Conservation (phyloP, 2,329 filamentous ascomycete genomes). For the Colletotrichum viniferum region DNA sequence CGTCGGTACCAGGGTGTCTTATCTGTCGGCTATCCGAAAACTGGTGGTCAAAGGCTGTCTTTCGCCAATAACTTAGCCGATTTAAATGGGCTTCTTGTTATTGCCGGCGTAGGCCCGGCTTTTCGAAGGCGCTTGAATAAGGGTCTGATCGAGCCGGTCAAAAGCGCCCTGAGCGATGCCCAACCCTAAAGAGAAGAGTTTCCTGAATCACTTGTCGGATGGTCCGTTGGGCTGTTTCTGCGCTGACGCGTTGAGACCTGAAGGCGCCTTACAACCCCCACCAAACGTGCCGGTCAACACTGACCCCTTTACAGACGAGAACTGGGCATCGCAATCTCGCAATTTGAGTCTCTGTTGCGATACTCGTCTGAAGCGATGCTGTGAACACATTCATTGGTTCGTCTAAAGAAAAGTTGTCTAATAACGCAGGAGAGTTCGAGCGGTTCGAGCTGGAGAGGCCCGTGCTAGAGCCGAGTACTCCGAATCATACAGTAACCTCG, state of each 20-base stretch:
- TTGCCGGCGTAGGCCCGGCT: background rate
- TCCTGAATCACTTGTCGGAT: too few relatives aligned
- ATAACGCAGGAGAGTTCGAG: background rate
- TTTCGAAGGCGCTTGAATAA: background rate
- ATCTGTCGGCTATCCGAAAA: conserved; percentile 6
- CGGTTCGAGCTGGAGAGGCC: background rate
- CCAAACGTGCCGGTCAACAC: background rate
- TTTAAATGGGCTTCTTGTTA: background rate
- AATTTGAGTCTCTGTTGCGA: background rate
- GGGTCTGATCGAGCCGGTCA: background rate
- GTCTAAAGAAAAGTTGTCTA: background rate
- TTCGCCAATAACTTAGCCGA: background rate
- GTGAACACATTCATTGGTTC: background rate
- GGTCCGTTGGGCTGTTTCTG: background rate
- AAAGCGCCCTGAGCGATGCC: background rate
- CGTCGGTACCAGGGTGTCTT: background rate
- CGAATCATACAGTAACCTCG: background rate
- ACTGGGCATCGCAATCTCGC: background rate
- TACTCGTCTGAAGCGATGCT: background rate
- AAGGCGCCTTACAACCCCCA: background rate
- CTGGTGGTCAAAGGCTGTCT: background rate
- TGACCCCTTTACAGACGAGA: background rate
- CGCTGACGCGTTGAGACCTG: background rate
- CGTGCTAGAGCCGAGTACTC: background rate
- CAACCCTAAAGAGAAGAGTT: background rate